phyloP scores from a whole-genome alignment of 208 protist genomes.

The Zelonia costaricensis region DNA sequence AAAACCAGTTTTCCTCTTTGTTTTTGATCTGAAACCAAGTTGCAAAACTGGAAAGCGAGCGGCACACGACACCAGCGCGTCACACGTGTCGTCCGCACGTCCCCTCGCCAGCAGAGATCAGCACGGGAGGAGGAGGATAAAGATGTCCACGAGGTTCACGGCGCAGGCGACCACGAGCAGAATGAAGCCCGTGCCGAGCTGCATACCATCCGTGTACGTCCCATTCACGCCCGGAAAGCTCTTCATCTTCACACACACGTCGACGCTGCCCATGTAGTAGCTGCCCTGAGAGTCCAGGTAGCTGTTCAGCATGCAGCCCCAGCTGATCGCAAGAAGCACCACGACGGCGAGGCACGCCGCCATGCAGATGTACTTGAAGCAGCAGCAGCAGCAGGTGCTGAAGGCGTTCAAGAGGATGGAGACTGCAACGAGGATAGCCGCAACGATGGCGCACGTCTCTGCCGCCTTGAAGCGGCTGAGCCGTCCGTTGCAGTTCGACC shows the following conservation, averaged over 20 bases:
- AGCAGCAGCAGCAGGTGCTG: conserved; percentile 41
- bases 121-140: conserved; percentile 36
- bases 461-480: conserved; percentile 37
- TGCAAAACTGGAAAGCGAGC: too few relatives aligned
- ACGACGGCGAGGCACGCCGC: conserved; percentile 28
- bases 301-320: conserved; percentile 43
- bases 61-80: too few relatives aligned
- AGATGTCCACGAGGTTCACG: conserved; percentile 34
- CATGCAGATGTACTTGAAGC: conserved; percentile 30
- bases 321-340: conserved; percentile 23
- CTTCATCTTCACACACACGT: conserved; percentile 22
- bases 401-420: conserved; percentile 13
- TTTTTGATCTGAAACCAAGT: too few relatives aligned
- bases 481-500: conserved; percentile 23
- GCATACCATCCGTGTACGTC: conserved; percentile 18
- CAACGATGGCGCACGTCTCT: conserved; percentile 35
- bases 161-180: conserved; percentile 32
- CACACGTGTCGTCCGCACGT: too few relatives aligned
- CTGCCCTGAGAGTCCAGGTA: conserved; percentile 24
- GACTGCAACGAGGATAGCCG: conserved; percentile 22
- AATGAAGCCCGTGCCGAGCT: conserved; percentile 50
- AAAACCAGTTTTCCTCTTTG: too few relatives aligned
- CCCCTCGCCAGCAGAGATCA: too few relatives aligned
- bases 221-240: conserved; percentile 19
- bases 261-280: neutral